These are phyloP conservation scores for Arthonia radiata DNA, from an alignment of 495 filamentous ascomycete species.

Conservation along the genomic window DNA sequence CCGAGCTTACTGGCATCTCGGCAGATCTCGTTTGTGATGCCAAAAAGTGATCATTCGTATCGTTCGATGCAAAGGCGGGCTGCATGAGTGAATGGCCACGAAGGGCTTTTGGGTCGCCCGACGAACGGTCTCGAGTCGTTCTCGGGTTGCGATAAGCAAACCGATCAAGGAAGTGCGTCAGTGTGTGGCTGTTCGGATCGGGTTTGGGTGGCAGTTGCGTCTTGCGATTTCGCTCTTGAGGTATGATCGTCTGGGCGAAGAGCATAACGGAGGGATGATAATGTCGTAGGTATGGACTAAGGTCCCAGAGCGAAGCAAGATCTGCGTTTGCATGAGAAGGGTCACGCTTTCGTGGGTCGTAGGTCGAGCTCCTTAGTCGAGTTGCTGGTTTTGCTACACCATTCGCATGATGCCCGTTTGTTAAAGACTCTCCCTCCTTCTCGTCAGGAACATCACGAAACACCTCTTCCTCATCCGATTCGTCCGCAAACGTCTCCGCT, in stretches of 20 bases:
- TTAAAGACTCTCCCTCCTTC: constrained; percentile 9
- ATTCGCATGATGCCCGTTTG: neutral
- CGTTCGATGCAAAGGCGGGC: constrained; percentile 46
- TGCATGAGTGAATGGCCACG: constrained; percentile 89
- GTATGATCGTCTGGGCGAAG: constrained; percentile 45
- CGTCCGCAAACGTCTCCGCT: constrained; percentile 38
- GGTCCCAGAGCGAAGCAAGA: constrained; percentile 75
- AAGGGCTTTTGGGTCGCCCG: constrained; percentile 24
- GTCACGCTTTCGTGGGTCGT: constrained; percentile 76
- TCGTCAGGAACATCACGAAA: constrained; percentile 44
- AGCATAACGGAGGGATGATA: constrained; percentile 93
- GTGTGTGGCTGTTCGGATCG: constrained; percentile 61
- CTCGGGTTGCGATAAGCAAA: constrained; percentile 89
- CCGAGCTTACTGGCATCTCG: constrained; percentile 45
- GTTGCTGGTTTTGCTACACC: constrained; percentile 7
- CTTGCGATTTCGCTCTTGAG: constrained; percentile 15
- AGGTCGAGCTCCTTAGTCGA: constrained; percentile 16
- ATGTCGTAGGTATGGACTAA: constrained; percentile 56
- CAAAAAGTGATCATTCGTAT: constrained; percentile 29
- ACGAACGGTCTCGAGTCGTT: neutral
- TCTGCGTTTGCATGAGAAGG: constrained; percentile 81
- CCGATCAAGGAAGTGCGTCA: constrained; percentile 86
- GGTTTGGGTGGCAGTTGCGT: constrained; percentile 40
- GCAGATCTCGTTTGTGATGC: constrained; percentile 24
- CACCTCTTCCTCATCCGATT: constrained; percentile 47